phyloP scores from a whole-genome alignment of 805 yeast species.

The Grigorovia transvaalensis region DNA sequence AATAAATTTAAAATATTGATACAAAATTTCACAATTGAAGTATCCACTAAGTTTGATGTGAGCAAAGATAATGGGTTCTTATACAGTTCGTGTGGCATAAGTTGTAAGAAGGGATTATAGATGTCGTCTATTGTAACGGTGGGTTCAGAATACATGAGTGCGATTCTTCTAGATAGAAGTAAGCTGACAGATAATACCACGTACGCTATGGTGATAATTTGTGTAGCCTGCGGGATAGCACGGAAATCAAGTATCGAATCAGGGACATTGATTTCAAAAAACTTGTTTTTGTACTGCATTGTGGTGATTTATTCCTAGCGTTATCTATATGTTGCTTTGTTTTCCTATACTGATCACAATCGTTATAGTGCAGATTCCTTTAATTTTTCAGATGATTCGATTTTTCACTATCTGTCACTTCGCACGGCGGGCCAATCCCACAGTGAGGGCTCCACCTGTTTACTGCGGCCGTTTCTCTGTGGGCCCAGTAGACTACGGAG shows the following conservation, averaged over 20 bases:
- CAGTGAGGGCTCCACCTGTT: no score
- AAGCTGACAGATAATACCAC: slow-evolving; percentile 33
- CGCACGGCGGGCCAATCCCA: no score
- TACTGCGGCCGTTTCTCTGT: no score
- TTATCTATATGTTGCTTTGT: not conserved
- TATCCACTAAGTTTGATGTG: slow-evolving; percentile 57
- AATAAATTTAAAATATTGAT: slow-evolving; percentile 40
- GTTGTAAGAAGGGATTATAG: slow-evolving; percentile 47
- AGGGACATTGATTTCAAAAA: slow-evolving; percentile 16
- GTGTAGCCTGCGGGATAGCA: slow-evolving; percentile 39
- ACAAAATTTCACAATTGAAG: slow-evolving; percentile 36
- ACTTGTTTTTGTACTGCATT: slow-evolving; percentile 1
- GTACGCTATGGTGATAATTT: slow-evolving; percentile 33
- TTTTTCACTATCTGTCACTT: no score
- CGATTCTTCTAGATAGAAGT: slow-evolving; percentile 30
- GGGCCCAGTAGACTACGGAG: no score
- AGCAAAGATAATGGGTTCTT: slow-evolving; percentile 55
- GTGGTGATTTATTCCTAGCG: not conserved
- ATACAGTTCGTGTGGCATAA: slow-evolving; percentile 49
- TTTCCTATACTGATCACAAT: no score
- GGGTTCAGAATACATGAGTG: slow-evolving; percentile 7
- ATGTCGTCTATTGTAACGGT: not conserved
- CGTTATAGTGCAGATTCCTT: no score
- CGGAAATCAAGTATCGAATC: slow-evolving; percentile 10
- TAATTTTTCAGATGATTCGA: no score